Evolutionary conservation across 2,329 filamentous ascomycete genomes (phyloP), one percentile per base, ranked within the genome.

Genomic region (Trematosphaeria pertusa): DNA sequence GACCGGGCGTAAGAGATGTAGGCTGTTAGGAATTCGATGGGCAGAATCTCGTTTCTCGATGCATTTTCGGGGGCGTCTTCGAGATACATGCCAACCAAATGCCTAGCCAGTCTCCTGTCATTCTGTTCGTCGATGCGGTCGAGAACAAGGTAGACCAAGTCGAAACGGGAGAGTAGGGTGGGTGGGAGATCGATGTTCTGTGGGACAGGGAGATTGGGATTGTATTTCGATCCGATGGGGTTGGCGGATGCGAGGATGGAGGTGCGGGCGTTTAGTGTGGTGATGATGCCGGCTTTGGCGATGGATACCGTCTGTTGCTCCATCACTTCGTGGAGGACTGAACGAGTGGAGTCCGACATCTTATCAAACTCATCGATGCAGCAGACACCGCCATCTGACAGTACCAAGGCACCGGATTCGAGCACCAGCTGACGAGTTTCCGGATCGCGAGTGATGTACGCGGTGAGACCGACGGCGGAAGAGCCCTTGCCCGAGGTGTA

Each of bases 151-250:
- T 99, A 99, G 39, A 99, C 93, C 5, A 99, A 79, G 71, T 99
- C 94, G 69, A 99, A 99, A 79, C 94, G 88, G 4, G 92, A 97
- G 41, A 99, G 83, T 5, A 99, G 81, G 0, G 94, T 99, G 0
- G 94, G 94, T 0, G 94, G 94, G 7, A 99, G 84, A 66, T 99
- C 94, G 62, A 99, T 99, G 73, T 99, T 99, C 65, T 97, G 92
- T 3, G 94, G 94, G 11, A 99, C 94, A 0, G 94, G 92, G 18
- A 99, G 77, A 64, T 96, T 93, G 2, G 91, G 89, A 73, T 99
- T 97, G 77, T 99, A 99, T 69, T 95, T 92, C 75, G 91, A 96
- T 62, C 94, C 94, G 58, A 99, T 97, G 1, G 94, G 94, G 69
- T 99, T 99, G 72, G 94, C 94, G 9, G 93, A 97, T 12, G 94